Conservation (phyloP, 164 flowering plant genomes). For the Cinnamomum micranthum region DNA sequence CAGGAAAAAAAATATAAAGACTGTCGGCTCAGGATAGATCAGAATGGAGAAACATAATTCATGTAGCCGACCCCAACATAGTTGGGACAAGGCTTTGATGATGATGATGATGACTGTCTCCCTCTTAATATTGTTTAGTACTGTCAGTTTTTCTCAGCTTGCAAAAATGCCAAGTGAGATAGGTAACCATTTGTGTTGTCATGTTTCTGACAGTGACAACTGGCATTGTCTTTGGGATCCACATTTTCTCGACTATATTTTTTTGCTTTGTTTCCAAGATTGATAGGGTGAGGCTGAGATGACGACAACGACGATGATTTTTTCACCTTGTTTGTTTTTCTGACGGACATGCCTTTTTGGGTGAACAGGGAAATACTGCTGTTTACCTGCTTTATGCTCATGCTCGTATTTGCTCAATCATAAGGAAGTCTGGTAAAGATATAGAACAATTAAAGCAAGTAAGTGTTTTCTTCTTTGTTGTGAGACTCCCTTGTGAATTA, state of each 20-base stretch:
- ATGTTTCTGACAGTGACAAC: neutral
- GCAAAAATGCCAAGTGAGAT: too few relatives aligned
- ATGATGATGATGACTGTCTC: too few relatives aligned
- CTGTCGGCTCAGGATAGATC: too few relatives aligned
- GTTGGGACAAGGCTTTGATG: too few relatives aligned
- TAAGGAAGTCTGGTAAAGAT: constrained; percentile 88
- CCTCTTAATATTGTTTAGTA: too few relatives aligned
- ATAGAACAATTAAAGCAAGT: constrained; percentile 79
- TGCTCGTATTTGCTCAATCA: constrained; percentile 96
- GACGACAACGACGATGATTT: too few relatives aligned
- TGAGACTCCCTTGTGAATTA: neutral
- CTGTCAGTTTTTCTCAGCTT: too few relatives aligned
- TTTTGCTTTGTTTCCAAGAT: neutral
- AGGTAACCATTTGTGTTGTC: too few relatives aligned
- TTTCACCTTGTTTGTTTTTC: neutral
- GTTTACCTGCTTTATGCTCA: constrained; percentile 94
- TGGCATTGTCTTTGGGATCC: neutral
- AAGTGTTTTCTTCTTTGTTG: constrained; percentile 18
- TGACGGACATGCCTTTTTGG: neutral
- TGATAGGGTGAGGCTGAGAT: too few relatives aligned
- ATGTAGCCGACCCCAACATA: too few relatives aligned
- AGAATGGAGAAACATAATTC: too few relatives aligned
- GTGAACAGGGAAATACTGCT: constrained; percentile 92
- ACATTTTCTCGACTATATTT: neutral
- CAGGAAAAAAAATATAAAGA: too few relatives aligned